Base-by-base conservation (phyloP, 805 yeast genomes). In the Scheffersomyces amazonensis region DNA sequence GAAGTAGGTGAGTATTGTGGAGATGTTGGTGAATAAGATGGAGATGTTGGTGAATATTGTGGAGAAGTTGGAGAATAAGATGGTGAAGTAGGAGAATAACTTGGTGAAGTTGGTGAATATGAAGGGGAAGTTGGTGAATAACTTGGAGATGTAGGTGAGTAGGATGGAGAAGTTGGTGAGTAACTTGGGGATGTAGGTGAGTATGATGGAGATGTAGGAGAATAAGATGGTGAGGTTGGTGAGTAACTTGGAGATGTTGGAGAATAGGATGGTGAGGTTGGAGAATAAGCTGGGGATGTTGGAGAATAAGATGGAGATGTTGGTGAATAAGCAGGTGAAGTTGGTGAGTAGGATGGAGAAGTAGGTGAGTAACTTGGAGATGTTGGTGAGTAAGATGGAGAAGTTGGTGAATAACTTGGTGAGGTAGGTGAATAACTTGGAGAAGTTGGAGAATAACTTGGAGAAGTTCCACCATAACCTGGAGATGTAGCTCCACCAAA, bases 221-320 rank as follows among this genome's bases (percentile, higher is more conserved):
- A 66, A 56, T 81, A 78, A 18, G 58, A 44, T 49, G 93, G 91
- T 5, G 87, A 79, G 1, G 93, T 85, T 34, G 96, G 96, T 1
- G 83, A 73, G 61, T 87, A 87, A 1, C 66, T 49, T 43, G 96
- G 97, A 0, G 91, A 82, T 0, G 96, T 87, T 44, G 93, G 91
- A 0, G 79, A 69, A 54, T 83, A 83, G 2, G 73, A 62, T 49
- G 90, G 90, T 2, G 85, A 77, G 0, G 87, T 80, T 41, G 87
- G 87, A 0, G 81, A 69, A 53, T 82, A 83, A 5, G 75, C 63
- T 46, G 95, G 95, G 1, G 88, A 80, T 0, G 93, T 80, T 44
- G 90, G 89, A 4, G 83, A 74, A 48, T 84, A 81, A 6, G 66
- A 53, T 51, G 82, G 81, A 6, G 76, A 66, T 0, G 81, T 73